phyloP scores from a whole-genome alignment of 1,139 yeast genomes.

The Zygoascus hellenicus region DNA sequence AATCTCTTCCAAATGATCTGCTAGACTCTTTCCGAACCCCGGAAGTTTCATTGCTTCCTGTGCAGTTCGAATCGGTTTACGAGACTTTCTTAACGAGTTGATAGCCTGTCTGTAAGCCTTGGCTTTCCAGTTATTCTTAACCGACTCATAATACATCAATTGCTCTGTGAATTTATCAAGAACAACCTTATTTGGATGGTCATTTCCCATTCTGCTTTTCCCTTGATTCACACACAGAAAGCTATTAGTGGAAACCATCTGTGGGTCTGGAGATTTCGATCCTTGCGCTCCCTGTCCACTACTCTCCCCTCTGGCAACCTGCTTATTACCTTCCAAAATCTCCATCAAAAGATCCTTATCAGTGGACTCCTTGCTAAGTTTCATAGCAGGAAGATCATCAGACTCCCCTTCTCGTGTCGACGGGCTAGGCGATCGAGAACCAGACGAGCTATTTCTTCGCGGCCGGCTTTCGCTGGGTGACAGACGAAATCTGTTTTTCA shows the following conservation, averaged over 20 bases:
- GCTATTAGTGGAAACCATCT: conserved; percentile 2
- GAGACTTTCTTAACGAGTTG: conserved; percentile 32
- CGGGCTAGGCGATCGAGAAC: neutral
- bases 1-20: conserved; percentile 46
- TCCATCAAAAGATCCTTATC: conserved; percentile 15
- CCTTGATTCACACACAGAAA: conserved; percentile 5
- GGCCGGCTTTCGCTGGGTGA: neutral
- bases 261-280: conserved; percentile 3
- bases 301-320: neutral
- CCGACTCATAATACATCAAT: conserved; percentile 6
- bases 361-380: conserved; percentile 5
- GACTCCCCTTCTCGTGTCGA: too few species aligned
- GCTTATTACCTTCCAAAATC: conserved; percentile 9
- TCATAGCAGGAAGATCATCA: conserved; percentile 12
- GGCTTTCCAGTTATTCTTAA: conserved; percentile 18
- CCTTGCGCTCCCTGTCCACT: too few species aligned
- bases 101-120: conserved; percentile 48
- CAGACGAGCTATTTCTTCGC: neutral
- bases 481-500: neutral
- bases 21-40: conserved; percentile 44
- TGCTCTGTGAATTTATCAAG: conserved; percentile 6
- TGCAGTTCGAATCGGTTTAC: conserved; percentile 35
- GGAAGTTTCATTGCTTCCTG: conserved; percentile 40
- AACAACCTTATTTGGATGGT: conserved; percentile 2
- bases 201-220: neutral